These are phyloP conservation scores for Sporothrix curviconia DNA, from an alignment of 2,329 filamentous ascomycete genomes.

Conservation along the genomic window DNA sequence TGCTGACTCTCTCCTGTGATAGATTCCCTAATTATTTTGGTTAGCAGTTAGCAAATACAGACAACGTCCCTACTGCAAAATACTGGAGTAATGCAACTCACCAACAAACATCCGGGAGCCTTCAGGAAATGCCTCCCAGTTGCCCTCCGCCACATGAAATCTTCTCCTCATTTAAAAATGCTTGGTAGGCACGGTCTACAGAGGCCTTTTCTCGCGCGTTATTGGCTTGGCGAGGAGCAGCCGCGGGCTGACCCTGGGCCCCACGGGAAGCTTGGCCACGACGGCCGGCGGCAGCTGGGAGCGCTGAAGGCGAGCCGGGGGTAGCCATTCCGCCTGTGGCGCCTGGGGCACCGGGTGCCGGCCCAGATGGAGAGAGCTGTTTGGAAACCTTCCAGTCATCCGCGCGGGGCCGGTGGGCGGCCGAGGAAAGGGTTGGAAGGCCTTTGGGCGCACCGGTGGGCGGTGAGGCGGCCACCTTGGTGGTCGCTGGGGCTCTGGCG, in stretches of 20 bases:
- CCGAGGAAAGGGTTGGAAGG: slow-evolving; percentile 17
- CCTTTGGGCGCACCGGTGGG: slow-evolving; percentile 11
- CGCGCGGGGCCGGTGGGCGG: slow-evolving; percentile 14
- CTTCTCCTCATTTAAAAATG: slow-evolving; percentile 66
- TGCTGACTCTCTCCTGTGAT: slow-evolving; percentile 86
- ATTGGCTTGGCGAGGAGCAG: slow-evolving; percentile 1
- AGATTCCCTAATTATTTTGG: slow-evolving; percentile 94
- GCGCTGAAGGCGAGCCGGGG: slow-evolving; percentile 3
- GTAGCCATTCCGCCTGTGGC: neutral
- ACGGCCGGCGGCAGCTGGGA: neutral
- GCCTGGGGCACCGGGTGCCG: slow-evolving; percentile 14
- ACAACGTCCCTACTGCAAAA: too few species aligned
- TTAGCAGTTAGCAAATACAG: too few species aligned
- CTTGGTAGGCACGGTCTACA: slow-evolving; percentile 58
- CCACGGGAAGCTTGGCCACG: neutral
- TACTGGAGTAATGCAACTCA: slow-evolving; percentile 39
- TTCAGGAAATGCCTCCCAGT: slow-evolving; percentile 70
- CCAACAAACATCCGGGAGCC: slow-evolving; percentile 77
- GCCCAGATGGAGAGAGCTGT: slow-evolving; percentile 11
- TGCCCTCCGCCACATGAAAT: slow-evolving; percentile 69
- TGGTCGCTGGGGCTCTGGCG: slow-evolving; percentile 11
- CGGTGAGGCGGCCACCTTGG: slow-evolving; percentile 8
- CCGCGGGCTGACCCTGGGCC: neutral
- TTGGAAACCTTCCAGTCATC: slow-evolving; percentile 12
- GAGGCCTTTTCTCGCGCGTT: slow-evolving; percentile 14